These are phyloP conservation scores for Xylaria multiplex DNA, from an alignment of 2,329 filamentous ascomycete genomes.

Conservation along the genomic window DNA sequence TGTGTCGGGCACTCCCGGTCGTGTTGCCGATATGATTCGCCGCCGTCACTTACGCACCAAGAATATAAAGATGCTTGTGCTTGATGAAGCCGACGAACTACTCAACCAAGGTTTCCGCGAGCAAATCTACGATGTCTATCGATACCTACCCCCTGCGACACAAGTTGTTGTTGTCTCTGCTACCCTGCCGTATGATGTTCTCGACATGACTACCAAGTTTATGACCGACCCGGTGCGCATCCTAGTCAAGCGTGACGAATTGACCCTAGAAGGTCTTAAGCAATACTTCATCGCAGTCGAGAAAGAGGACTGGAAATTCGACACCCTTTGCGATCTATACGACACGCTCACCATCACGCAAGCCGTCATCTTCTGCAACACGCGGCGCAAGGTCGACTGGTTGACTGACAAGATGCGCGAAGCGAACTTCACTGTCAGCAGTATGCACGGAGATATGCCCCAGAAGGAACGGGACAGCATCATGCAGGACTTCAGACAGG, in stretches of 20 bases:
- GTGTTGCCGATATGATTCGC: conserved; percentile 77
- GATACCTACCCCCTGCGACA: conserved; percentile 93
- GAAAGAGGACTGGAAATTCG: conserved; percentile 99
- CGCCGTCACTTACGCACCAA: conserved; percentile 66
- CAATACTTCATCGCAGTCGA: conserved; percentile 99
- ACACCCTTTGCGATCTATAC: conserved; percentile 98
- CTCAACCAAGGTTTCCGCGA: conserved; percentile 96
- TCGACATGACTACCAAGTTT: conserved; percentile 99
- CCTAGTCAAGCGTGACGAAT: conserved; percentile 96
- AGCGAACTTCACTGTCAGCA: conserved; percentile 97
- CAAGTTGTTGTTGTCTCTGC: conserved; percentile 99
- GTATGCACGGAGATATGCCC: conserved; percentile 99
- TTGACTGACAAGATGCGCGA: conserved; percentile 99
- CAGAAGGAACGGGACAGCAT: conserved; percentile 98
- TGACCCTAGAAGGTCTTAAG: conserved; percentile 96
- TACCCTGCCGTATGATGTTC: conserved; percentile 95
- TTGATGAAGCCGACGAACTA: conserved; percentile 70
- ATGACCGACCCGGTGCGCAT: conserved; percentile 98
- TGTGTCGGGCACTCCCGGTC: conserved; percentile 95
- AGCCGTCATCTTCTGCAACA: conserved; percentile 99
- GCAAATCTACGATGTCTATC: conserved; percentile 99
- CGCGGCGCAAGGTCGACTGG: conserved; percentile 98
- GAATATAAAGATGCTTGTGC: conserved; percentile 72
- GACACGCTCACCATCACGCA: conserved; percentile 98
- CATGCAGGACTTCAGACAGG: conserved; percentile 98